Evolutionary conservation across 2,329 filamentous ascomycete species (phyloP).

Genomic region (Stagonosporopsis tanaceti): DNA sequence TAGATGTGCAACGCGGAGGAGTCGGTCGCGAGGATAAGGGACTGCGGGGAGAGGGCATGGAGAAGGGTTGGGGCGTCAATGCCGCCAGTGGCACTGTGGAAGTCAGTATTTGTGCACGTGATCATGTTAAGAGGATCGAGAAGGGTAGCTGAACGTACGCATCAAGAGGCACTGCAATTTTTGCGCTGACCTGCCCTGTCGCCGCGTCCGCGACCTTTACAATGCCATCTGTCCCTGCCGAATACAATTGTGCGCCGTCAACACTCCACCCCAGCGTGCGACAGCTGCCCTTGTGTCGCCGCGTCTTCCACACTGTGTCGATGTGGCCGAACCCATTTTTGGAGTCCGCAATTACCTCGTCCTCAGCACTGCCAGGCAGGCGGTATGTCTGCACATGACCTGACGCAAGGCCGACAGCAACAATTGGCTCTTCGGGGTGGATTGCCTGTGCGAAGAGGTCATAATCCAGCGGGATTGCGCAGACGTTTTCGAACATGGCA

Average conservation of each 20-base stretch:
- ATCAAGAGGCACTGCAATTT: constrained; percentile 75
- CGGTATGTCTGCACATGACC: constrained; percentile 88
- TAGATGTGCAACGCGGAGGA: constrained; percentile 88
- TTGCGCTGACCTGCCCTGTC: constrained; percentile 76
- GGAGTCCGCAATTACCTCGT: constrained; percentile 59
- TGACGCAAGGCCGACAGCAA: constrained; percentile 83
- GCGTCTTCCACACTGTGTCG: constrained; percentile 84
- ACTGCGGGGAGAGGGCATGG: constrained; percentile 85
- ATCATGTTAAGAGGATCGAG: not conserved
- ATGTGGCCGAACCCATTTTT: constrained; percentile 76
- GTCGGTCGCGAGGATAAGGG: constrained; percentile 87
- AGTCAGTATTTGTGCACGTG: not conserved
- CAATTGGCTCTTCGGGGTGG: constrained; percentile 82
- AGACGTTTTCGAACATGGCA: constrained; percentile 88
- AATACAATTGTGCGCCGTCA: constrained; percentile 75
- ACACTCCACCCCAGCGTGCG: constrained; percentile 78
- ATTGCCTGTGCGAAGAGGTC: constrained; percentile 90
- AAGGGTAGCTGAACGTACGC: constrained; percentile 31
- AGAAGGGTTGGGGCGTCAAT: constrained; percentile 81
- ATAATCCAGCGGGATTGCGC: constrained; percentile 82
- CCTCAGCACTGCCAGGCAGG: constrained; percentile 66
- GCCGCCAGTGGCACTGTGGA: constrained; percentile 51
- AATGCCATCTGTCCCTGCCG: constrained; percentile 68
- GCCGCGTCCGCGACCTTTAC: constrained; percentile 67
- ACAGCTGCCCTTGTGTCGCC: constrained; percentile 93